Conservation (phyloP, 441 rosid species). For the Erysimum cheiri region DNA sequence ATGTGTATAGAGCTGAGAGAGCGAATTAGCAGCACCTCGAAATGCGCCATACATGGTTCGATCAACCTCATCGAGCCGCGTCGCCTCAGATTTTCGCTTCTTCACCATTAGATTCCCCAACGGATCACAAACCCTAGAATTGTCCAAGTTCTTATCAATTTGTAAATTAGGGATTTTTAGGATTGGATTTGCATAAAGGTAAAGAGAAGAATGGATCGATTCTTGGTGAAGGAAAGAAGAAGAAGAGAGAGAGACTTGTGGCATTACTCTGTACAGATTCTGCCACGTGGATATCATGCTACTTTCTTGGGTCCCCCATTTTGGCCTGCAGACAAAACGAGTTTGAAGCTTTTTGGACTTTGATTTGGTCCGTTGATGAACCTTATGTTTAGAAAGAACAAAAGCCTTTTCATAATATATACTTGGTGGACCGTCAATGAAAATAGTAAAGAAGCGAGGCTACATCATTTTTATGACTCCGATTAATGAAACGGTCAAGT, state of each 20-base stretch:
- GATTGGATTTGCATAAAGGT: neutral
- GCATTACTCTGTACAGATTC: slow-evolving; percentile 27
- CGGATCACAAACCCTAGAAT: slow-evolving; percentile 31
- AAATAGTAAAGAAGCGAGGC: too few relatives aligned
- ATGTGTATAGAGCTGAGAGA: slow-evolving; percentile 73
- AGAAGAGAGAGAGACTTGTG: slow-evolving; percentile 14
- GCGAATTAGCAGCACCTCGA: slow-evolving; percentile 76
- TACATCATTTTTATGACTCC: too few relatives aligned
- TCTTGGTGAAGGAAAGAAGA: slow-evolving; percentile 41
- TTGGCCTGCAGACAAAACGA: neutral
- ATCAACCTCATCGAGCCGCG: slow-evolving; percentile 70
- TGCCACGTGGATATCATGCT: slow-evolving; percentile 41
- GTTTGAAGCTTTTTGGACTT: neutral
- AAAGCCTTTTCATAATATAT: too few relatives aligned
- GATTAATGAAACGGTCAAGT: too few relatives aligned
- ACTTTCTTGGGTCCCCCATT: slow-evolving; percentile 10
- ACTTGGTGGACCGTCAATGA: too few relatives aligned
- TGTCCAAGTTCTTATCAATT: slow-evolving; percentile 2
- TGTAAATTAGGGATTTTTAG: slow-evolving; percentile 33
- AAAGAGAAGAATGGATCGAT: slow-evolving; percentile 4
- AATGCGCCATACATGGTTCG: slow-evolving; percentile 69
- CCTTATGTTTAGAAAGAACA: too few relatives aligned
- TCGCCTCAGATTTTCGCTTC: slow-evolving; percentile 67
- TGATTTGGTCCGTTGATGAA: neutral
- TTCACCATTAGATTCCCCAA: slow-evolving; percentile 50